Base-by-base conservation (phyloP, 768 basidiomycete genomes). In the Mrakia frigida region DNA sequence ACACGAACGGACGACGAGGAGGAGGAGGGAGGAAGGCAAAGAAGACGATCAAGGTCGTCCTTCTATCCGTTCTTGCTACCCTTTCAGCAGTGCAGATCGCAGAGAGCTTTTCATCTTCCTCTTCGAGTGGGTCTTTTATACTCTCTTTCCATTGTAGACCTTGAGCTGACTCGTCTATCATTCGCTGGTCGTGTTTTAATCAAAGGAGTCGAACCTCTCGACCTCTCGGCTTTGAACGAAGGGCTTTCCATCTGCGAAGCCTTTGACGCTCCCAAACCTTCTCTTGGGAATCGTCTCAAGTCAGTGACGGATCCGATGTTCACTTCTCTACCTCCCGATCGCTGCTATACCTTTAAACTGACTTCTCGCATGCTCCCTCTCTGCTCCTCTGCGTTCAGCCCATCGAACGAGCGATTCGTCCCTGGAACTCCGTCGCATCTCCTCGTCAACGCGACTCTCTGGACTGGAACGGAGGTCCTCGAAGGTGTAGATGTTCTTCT, bases 391-490 rank as follows among this genome's bases (percentile, higher is more conserved):
- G 14, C 50, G 25, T 16, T 25, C 16, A 53, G 50, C 33, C n/a
- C 37, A 33, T 6, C 28, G 33, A 53, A 33, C 60, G 84, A 84
- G 72, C 80, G 83, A 14, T 84, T 79, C 76, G 83, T 81, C 13
- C 74, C 78, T 33, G 90, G 88, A 0, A 90, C 91, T 0, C 80
- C 13, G 21, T 79, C 70, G 35, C 84, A 86, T 2, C 84, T 89
- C 35, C 86, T 94, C 46, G 86, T 84, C 76, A 92, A 93, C 81
- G 91, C 89, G 13, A 88, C 87, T 10, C 87, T 93, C 28, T 94
- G 92, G 92, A 92, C 91, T 4, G 74, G 74, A 4, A 31, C 52
- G 5, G 87, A 90, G 79, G 59, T 85, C 21, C 81, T 89, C 13
- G 78, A 90, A 10, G 83, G 83, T 28, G 89, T 88, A 0, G 88